Percentiles rank a stretch among this genome's conserved stretches.
Conservation (phyloP, 1,139 yeast species). For the Candida sanyaensis region DNA sequence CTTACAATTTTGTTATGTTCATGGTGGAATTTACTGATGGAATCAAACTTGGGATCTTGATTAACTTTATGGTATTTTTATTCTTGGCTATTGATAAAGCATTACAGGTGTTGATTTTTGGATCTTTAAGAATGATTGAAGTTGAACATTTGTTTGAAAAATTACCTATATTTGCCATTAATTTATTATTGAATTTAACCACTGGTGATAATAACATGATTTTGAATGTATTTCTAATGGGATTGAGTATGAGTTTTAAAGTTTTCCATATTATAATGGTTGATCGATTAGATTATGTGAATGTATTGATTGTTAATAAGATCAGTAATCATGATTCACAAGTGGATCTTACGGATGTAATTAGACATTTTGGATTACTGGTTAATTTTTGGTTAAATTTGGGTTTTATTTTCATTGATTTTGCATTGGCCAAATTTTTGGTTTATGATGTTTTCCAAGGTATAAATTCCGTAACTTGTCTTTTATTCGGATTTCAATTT, state of each 20-base stretch:
- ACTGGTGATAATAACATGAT: constrained; percentile 57
- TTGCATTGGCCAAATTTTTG: constrained; percentile 53
- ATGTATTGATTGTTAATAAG: constrained; percentile 34
- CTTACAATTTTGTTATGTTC: constrained; percentile 30
- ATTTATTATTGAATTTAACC: constrained; percentile 64
- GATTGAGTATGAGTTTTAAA: constrained; percentile 55
- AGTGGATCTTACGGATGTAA: constrained; percentile 11
- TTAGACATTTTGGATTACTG: constrained; percentile 10
- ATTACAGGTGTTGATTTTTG: constrained; percentile 61
- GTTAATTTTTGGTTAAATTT: constrained; percentile 32
- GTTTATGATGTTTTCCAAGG: constrained; percentile 60
- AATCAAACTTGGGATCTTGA: constrained; percentile 30
- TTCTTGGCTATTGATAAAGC: constrained; percentile 42
- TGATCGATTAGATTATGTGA: constrained; percentile 62
- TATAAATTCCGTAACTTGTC: constrained; percentile 51
- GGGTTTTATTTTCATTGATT: constrained; percentile 50
- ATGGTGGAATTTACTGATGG: constrained; percentile 39
- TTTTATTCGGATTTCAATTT: constrained; percentile 75
- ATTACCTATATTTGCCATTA: constrained; percentile 58
- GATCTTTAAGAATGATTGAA: constrained; percentile 74
- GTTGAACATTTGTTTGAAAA: constrained; percentile 74
- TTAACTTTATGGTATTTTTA: constrained; percentile 37
- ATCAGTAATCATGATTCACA: constrained; percentile 24
- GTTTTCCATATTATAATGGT: constrained; percentile 73
- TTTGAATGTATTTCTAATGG: constrained; percentile 43